Percentiles rank a stretch among this genome's conserved stretches.
Conservation (phyloP, 2,329 filamentous ascomycete species). For the Talaromyces sp. region DNA sequence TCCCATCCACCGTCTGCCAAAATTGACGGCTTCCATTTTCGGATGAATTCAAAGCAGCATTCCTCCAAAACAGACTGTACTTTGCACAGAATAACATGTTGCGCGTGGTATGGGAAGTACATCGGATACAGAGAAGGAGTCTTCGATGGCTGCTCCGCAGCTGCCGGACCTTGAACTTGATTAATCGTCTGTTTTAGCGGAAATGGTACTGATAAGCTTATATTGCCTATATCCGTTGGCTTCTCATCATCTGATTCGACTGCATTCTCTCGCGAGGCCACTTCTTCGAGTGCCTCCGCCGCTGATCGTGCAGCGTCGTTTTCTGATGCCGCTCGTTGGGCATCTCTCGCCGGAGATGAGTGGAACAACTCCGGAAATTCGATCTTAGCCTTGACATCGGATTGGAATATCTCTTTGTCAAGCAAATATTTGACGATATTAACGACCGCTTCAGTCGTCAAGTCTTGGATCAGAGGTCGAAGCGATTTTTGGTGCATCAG, state of each 20-base stretch:
- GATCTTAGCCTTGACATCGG: slow-evolving; percentile 28
- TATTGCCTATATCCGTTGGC: background rate
- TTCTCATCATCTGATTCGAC: slow-evolving; percentile 9
- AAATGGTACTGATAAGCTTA: background rate
- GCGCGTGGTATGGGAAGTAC: slow-evolving; percentile 31
- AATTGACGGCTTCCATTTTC: slow-evolving; percentile 28
- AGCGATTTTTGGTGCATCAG: background rate
- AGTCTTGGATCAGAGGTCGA: slow-evolving; percentile 2
- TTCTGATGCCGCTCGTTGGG: slow-evolving; percentile 28
- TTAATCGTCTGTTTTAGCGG: slow-evolving; percentile 1
- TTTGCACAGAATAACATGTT: slow-evolving; percentile 35
- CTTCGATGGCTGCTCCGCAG: background rate
- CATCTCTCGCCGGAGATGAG: slow-evolving; percentile 21
- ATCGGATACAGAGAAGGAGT: slow-evolving; percentile 23
- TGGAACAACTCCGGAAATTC: slow-evolving; percentile 33
- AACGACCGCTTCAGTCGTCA: background rate
- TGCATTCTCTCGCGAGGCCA: slow-evolving; percentile 20
- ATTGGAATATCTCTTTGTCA: slow-evolving; percentile 27
- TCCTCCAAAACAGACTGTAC: slow-evolving; percentile 35
- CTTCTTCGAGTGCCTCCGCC: slow-evolving; percentile 21
- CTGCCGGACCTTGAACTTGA: background rate
- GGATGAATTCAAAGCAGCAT: slow-evolving; percentile 37
- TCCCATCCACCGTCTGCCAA: slow-evolving; percentile 26
- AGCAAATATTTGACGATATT: slow-evolving; percentile 9
- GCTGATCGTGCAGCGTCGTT: slow-evolving; percentile 24